Evolutionary conservation across 176 grass and related monocot species (phyloP).

Genomic region (Aechmea fasciata): DNA sequence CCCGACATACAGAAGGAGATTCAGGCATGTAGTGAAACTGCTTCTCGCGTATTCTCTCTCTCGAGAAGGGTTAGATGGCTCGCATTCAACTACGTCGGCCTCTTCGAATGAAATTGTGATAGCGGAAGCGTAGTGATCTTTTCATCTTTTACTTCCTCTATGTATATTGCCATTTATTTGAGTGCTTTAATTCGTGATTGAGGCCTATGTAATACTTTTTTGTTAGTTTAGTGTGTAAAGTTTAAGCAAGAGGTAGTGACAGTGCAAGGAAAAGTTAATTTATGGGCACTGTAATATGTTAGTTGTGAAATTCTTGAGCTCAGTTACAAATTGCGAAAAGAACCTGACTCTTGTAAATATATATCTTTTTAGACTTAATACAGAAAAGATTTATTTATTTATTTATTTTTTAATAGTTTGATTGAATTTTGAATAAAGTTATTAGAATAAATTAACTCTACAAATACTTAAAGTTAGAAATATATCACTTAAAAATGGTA

Average conservation of each 20-base stretch:
- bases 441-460: too few species aligned
- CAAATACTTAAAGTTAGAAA: too few species aligned
- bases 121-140: conserved; percentile 31
- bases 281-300: background rate
- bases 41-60: conserved; percentile 51
- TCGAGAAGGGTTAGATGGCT: conserved; percentile 31
- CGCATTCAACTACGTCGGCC: conserved; percentile 17
- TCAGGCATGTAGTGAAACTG: conserved; percentile 54
- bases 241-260: background rate
- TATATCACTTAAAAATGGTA: too few species aligned
- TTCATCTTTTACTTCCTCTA: background rate
- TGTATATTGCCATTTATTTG: background rate
- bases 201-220: background rate
- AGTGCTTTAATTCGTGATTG: background rate
- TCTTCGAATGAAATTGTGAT: conserved; percentile 34
- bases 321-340: too few species aligned
- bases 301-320: background rate
- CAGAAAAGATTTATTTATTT: too few species aligned
- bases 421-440: too few species aligned
- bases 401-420: too few species aligned
- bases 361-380: background rate
- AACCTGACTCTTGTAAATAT: background rate
- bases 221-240: background rate
- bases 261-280: background rate
- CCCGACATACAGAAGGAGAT: conserved; percentile 73